These are phyloP conservation scores for Hyaloscypha bicolor DNA, from an alignment of 495 filamentous ascomycete species.

Conservation along the genomic window DNA sequence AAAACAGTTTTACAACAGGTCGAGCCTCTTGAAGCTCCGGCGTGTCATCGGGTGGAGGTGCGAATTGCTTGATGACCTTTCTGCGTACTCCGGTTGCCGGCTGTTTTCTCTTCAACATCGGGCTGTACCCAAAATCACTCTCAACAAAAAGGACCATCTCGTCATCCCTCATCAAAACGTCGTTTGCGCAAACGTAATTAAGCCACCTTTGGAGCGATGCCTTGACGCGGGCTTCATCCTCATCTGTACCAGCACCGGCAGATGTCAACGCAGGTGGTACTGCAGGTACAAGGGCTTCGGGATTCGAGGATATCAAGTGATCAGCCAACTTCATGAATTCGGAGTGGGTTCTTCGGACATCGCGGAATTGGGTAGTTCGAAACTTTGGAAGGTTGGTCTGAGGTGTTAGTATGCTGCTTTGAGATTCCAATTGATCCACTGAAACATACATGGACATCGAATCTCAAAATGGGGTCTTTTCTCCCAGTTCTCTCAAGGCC, in stretches of 20 bases:
- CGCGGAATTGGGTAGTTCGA: conserved; percentile 95
- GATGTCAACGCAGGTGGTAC: conserved; percentile 89
- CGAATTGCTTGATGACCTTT: conserved; percentile 97
- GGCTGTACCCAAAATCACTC: conserved; percentile 97
- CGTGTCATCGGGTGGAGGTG: conserved; percentile 95
- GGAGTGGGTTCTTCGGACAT: conserved; percentile 90
- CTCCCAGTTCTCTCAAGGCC: conserved; percentile 88
- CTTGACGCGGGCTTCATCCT: conserved; percentile 91
- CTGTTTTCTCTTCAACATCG: conserved; percentile 92
- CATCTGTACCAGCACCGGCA: conserved; percentile 93
- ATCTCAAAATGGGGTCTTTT: conserved; percentile 92
- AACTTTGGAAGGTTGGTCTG: conserved; percentile 98
- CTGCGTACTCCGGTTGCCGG: conserved; percentile 94
- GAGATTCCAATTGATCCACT: conserved; percentile 1
- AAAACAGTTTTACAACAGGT: conserved; percentile 93
- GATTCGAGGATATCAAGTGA: conserved; percentile 92
- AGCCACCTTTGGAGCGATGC: conserved; percentile 91
- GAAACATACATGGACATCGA: conserved; percentile 89
- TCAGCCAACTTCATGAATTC: conserved; percentile 95
- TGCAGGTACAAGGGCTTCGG: conserved; percentile 96
- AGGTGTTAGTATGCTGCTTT: conserved; percentile 10
- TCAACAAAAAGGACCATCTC: conserved; percentile 98
- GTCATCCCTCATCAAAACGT: conserved; percentile 90
- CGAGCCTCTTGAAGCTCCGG: conserved; percentile 89
- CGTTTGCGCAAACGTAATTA: conserved; percentile 87